These are phyloP conservation scores for Leishmania mexicana DNA, from an alignment of 208 protist species.

Conservation along the genomic window DNA sequence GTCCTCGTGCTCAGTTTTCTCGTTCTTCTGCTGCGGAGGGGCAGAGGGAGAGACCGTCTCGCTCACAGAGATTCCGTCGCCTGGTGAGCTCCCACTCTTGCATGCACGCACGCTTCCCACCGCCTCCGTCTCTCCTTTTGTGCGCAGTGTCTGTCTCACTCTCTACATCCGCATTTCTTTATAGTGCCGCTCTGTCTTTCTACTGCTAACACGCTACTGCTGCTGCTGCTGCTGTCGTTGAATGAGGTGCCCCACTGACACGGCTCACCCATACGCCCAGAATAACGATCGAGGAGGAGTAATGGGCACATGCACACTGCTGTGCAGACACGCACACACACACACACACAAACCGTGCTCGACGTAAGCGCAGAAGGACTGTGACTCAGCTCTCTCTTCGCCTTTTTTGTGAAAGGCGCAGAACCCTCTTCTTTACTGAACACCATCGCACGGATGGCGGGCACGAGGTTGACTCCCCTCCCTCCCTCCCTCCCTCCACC, in stretches of 20 bases:
- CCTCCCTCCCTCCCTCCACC: not conserved
- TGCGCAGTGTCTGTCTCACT: too few species aligned
- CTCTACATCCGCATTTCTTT: not conserved
- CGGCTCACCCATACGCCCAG: not conserved
- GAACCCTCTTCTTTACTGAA: not conserved
- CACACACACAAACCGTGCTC: not conserved
- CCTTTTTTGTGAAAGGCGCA: not conserved
- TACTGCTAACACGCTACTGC: not conserved
- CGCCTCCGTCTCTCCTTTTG: not conserved
- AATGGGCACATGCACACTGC: not conserved
- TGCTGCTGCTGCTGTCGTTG: not conserved
- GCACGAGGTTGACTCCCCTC: not conserved
- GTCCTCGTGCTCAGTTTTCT: not conserved
- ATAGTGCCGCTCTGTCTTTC: not conserved
- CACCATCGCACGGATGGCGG: not conserved
- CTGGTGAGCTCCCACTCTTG: not conserved
- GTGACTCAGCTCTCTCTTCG: not conserved
- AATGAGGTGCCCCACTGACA: not conserved
- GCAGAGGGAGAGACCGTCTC: not conserved
- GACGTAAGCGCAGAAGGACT: not conserved
- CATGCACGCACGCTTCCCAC: not conserved
- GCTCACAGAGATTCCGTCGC: not conserved
- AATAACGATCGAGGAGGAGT: not conserved
- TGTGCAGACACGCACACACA: not conserved
- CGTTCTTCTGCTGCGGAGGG: constrained; percentile 4